Percentiles rank a stretch among this genome's conserved stretches.
Conservation (phyloP, 2,329 filamentous ascomycete species). For the Diatrype stigma region DNA sequence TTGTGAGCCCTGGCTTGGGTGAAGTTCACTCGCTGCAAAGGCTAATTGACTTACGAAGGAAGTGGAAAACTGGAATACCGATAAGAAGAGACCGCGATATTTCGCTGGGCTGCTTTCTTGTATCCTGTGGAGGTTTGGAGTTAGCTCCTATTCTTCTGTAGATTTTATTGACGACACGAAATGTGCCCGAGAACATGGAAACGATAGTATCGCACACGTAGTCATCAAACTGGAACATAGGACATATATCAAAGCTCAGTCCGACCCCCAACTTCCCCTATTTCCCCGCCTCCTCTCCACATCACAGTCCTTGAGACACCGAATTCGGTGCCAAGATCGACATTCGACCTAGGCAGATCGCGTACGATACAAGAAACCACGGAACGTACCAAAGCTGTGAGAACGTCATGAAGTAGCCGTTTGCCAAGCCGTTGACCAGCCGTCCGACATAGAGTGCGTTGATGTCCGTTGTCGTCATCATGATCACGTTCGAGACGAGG, state of each 20-base stretch:
- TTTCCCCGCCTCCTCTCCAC: no score
- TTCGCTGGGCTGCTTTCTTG: slow-evolving; percentile 44
- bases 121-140: slow-evolving; percentile 15
- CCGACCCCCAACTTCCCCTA: no score
- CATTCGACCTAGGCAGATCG: no score
- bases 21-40: no score
- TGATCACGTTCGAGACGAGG: slow-evolving; percentile 48
- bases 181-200: no score
- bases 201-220: no score
- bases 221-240: no score
- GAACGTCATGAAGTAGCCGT: slow-evolving; percentile 56
- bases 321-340: no score
- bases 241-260: no score
- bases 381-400: slow-evolving; percentile 33
- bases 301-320: no score
- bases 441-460: slow-evolving; percentile 51
- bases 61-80: slow-evolving; percentile 44
- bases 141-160: not conserved
- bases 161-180: not conserved
- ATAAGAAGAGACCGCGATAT: slow-evolving; percentile 44
- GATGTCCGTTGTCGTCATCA: slow-evolving; percentile 53
- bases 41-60: slow-evolving; percentile 34
- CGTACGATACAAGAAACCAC: no score
- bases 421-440: slow-evolving; percentile 51
- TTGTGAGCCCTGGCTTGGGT: no score